A percentile compares a stretch with the other conserved stretches of the same genome.
Evolutionary conservation across 2,329 filamentous ascomycete genomes (phyloP).

Genomic region (Aureobasidium sp.): DNA sequence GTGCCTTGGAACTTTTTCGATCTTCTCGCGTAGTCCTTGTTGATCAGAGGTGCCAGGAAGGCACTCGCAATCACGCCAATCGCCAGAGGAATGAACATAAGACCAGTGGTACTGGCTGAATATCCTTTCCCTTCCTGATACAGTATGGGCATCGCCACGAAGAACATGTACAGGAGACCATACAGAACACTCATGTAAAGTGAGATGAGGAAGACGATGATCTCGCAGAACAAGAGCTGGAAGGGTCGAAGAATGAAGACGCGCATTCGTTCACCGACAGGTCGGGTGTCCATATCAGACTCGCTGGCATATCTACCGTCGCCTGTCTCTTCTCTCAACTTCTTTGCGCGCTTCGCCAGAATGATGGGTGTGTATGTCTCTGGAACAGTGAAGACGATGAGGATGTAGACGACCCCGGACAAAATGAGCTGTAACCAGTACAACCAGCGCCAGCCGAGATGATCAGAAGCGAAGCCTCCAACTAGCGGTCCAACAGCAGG

Average conservation of each 20-base stretch:
- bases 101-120: constrained; percentile 60
- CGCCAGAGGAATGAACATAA: constrained; percentile 81
- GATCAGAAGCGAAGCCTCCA: constrained; percentile 66
- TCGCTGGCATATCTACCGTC: constrained; percentile 65
- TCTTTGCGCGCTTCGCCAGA: constrained; percentile 58
- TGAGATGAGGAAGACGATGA: constrained; percentile 75
- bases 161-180: constrained; percentile 68
- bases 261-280: constrained; percentile 54
- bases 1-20: constrained; percentile 56
- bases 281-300: constrained; percentile 66
- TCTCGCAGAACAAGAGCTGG: constrained; percentile 73
- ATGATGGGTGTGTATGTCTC: constrained; percentile 82
- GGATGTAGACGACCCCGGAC: constrained; percentile 56
- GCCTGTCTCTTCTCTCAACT: constrained; percentile 60
- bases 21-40: constrained; percentile 67
- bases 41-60: constrained; percentile 52
- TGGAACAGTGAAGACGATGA: constrained; percentile 81
- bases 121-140: constrained; percentile 76
- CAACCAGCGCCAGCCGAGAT: constrained; percentile 67
- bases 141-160: constrained; percentile 55
- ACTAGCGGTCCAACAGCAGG: constrained; percentile 56
- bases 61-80: constrained; percentile 57
- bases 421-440: constrained; percentile 84
- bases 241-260: constrained; percentile 76
- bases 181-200: constrained; percentile 81